A percentile compares a stretch with the other conserved stretches of the same genome.
Evolutionary conservation across 768 basidiomycete genomes (phyloP).

Genomic region (Porphyrellus cyaneotinctus): DNA sequence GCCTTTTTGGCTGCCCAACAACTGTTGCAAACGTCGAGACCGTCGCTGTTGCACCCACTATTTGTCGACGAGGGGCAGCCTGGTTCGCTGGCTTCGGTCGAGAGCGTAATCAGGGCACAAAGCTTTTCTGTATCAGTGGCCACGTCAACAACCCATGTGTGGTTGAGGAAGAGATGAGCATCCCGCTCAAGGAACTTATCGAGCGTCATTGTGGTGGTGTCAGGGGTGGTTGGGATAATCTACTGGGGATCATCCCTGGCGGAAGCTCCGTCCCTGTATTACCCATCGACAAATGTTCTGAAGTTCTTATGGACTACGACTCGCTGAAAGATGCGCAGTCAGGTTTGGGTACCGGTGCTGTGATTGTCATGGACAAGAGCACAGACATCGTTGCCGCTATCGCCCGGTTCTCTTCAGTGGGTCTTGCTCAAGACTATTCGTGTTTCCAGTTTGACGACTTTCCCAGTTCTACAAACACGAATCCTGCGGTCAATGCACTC

Average conservation of each 20-base stretch:
- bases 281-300: constrained; percentile 74
- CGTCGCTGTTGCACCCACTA: constrained; percentile 95
- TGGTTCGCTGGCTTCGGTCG: constrained; percentile 96
- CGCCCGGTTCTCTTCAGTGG: constrained; percentile 81
- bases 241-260: constrained; percentile 95
- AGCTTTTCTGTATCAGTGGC: constrained; percentile 92
- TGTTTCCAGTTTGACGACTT: constrained; percentile 2
- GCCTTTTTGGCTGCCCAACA: constrained; percentile 93
- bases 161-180: constrained; percentile 99
- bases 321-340: constrained; percentile 94
- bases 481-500: constrained; percentile 96
- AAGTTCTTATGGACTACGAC: constrained; percentile 98
- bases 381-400: constrained; percentile 94
- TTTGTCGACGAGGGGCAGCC: constrained; percentile 78
- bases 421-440: constrained; percentile 11
- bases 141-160: constrained; percentile 99
- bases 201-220: constrained; percentile 98
- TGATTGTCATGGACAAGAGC: constrained; percentile 98
- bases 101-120: constrained; percentile 93
- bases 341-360: constrained; percentile 96
- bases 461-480: constrained; percentile 94
- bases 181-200: constrained; percentile 86
- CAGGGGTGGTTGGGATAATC: constrained; percentile 92
- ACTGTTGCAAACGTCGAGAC: constrained; percentile 99
- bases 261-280: constrained; percentile 93